Evolutionary conservation across 768 basidiomycete genomes (phyloP).

Genomic region (Wakefieldia striispora): DNA sequence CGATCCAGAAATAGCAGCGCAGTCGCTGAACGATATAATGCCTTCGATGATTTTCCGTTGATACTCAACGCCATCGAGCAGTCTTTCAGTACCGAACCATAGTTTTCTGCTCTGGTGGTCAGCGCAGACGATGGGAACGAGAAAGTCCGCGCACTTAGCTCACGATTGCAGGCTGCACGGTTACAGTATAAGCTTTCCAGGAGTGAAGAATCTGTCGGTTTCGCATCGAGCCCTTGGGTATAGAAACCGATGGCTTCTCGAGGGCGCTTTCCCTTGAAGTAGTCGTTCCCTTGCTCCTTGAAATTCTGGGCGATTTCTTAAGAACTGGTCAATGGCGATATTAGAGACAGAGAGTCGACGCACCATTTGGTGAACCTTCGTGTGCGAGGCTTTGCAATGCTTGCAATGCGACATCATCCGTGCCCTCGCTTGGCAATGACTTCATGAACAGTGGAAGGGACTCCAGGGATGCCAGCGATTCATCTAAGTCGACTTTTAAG

Average conservation of each 20-base stretch:
- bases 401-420: constrained; percentile 61
- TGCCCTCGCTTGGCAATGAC: constrained; percentile 67
- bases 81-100: constrained; percentile 82
- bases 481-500: constrained; percentile 23
- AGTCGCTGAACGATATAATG: constrained; percentile 79
- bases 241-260: constrained; percentile 91
- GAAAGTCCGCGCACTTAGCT: constrained; percentile 56
- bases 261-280: constrained; percentile 83
- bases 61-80: constrained; percentile 67
- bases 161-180: constrained; percentile 91
- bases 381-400: constrained; percentile 84
- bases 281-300: constrained; percentile 95
- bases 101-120: constrained; percentile 61
- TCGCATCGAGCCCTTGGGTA: constrained; percentile 82
- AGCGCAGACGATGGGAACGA: neutral
- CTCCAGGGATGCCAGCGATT: constrained; percentile 50
- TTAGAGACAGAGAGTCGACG: constrained; percentile 30
- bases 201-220: constrained; percentile 60
- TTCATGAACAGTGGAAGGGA: constrained; percentile 91
- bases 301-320: constrained; percentile 89
- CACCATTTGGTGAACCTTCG: constrained; percentile 94
- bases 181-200: constrained; percentile 78
- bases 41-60: constrained; percentile 74
- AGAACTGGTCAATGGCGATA: neutral
- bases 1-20: constrained; percentile 75